Evolutionary conservation across 129 eudicot genomes (phyloP), one percentile per base, ranked within the genome.

Genomic region (Centaurea solstitialis): DNA sequence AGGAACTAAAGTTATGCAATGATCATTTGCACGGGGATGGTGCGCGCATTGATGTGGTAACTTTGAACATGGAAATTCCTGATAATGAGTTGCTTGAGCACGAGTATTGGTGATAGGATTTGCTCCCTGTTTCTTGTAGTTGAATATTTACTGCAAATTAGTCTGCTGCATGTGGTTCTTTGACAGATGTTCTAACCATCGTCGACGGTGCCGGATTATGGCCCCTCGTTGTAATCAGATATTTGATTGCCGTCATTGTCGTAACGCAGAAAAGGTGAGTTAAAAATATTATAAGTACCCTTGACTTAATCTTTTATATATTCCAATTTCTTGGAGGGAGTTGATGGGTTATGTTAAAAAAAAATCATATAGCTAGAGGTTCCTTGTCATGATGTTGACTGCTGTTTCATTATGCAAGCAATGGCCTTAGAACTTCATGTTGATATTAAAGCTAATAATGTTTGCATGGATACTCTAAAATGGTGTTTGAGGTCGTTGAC

Each of bases 181-280:
- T 62, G 70, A 30, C 85, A 94, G 98, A 67, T 94, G 98, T 77
- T 57, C 90, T 33, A 96, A 94, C 79, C 86, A 89, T 64, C 87
- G 91, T 5, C 87, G 97, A 15, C 84, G 97, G 75, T 94, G 98
- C 79, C 87, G 81, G 64, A 90, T 94, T 53, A 85, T 91, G 86
- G 93, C 98, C 43, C 98, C 96, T 0, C 92, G 97, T 74, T 94
- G 98, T 85, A 80, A 89, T 75, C 97, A 92, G 88, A 83, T 92
- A 71, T 94, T 92, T 83, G 87, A 85, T 76, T 94, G 97, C 53
- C 92, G 94, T 35, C 90, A 89, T 75, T 94, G 98, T 74, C 98
- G 92, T 77, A 92, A 94, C 70, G 97, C 92, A 72, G 92, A 84
- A 17, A 92, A 88, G 96, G 98, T 92, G 35, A 24, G 87, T 85